Conservation (phyloP, 2,329 filamentous ascomycete species). For the Aureobasidium melanogenum region DNA sequence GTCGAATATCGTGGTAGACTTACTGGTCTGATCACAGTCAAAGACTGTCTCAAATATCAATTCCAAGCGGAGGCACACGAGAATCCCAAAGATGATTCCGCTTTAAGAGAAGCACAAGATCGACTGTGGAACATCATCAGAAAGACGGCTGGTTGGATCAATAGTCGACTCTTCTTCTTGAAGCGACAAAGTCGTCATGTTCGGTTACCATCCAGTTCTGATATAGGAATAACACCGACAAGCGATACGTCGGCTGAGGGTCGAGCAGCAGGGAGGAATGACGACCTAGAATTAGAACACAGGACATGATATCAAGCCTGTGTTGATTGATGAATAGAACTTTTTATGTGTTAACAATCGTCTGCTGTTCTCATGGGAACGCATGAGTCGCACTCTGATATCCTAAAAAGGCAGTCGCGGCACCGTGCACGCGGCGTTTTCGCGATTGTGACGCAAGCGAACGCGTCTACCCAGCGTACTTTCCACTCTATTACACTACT, state of each 20-base stretch:
- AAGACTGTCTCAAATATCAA: constrained; percentile 94
- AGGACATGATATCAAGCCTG: constrained; percentile 15
- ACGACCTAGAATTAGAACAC: constrained; percentile 31
- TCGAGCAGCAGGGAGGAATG: constrained; percentile 5
- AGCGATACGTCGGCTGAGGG: background rate
- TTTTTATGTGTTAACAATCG: background rate
- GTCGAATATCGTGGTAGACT: constrained; percentile 83
- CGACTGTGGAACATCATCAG: constrained; percentile 47
- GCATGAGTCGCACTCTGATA: background rate
- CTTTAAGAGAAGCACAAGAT: constrained; percentile 51
- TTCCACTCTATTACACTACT: background rate
- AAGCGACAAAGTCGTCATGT: constrained; percentile 5
- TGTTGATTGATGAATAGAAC: background rate
- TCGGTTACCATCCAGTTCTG: constrained; percentile 1
- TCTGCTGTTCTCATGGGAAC: background rate
- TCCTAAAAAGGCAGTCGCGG: background rate
- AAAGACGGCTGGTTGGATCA: constrained; percentile 22
- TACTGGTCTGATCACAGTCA: constrained; percentile 82
- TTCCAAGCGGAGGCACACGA: constrained; percentile 90
- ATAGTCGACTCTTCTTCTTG: background rate
- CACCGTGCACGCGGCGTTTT: constrained; percentile 4
- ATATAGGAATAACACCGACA: background rate
- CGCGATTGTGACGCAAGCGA: background rate
- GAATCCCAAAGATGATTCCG: constrained; percentile 54
- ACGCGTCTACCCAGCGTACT: background rate